Conservation (phyloP, 2,329 filamentous ascomycete genomes). For the Nemania diffusa region DNA sequence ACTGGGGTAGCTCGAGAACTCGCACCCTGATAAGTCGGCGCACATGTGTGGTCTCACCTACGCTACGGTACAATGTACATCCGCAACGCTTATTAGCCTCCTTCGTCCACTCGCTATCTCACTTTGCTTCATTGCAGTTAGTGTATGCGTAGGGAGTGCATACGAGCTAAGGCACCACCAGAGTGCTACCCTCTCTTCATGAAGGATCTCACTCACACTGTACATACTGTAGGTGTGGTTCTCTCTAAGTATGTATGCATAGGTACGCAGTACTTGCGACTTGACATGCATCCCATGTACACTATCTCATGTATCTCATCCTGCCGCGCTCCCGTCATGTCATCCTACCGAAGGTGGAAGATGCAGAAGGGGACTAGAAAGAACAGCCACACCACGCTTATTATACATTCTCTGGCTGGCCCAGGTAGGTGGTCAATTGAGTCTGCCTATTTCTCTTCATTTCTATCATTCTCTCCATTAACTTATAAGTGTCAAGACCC, state of each 20-base stretch:
- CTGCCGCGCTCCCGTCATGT: constrained; percentile 28
- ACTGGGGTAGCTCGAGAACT: constrained; percentile 27
- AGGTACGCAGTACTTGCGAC: not conserved
- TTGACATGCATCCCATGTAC: constrained; percentile 33
- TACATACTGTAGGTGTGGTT: constrained; percentile 28
- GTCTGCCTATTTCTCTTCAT: constrained; percentile 8
- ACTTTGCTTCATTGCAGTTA: constrained; percentile 25
- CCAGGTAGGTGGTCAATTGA: constrained; percentile 8
- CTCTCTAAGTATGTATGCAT: not conserved
- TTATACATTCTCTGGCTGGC: constrained; percentile 33
- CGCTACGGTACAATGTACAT: constrained; percentile 3
- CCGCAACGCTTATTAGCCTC: constrained; percentile 27
- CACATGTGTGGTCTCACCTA: constrained; percentile 15
- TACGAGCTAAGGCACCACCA: constrained; percentile 27
- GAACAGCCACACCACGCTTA: constrained; percentile 36
- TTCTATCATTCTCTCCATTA: constrained; percentile 6
- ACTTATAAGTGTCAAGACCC: constrained; percentile 33
- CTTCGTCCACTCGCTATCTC: constrained; percentile 30
- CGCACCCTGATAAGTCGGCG: constrained; percentile 13
- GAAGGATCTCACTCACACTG: constrained; percentile 38
- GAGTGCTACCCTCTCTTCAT: constrained; percentile 25
- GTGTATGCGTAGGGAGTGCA: constrained; percentile 32
- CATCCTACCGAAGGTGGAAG: constrained; percentile 26
- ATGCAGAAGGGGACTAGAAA: constrained; percentile 19
- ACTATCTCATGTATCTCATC: constrained; percentile 28